Percentiles rank a stretch among this genome's conserved stretches.
These are phyloP conservation scores for Cercospora sp. DNA, from an alignment of 2,329 filamentous ascomycete species.

Conservation along the genomic window DNA sequence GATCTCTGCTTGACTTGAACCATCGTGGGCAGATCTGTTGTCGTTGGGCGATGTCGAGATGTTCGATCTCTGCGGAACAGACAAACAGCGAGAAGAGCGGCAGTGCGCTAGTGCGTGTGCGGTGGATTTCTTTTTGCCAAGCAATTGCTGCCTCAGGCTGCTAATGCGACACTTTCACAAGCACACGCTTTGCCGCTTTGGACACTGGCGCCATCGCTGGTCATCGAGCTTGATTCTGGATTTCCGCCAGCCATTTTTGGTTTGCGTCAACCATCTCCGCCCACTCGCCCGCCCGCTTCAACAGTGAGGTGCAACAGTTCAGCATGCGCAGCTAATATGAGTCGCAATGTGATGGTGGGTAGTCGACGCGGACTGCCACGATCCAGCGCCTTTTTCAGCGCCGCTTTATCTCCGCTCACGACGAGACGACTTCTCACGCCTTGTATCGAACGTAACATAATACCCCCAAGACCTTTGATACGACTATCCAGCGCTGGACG, in stretches of 20 bases:
- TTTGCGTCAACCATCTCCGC: conserved; percentile 13
- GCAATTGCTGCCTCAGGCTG: not conserved
- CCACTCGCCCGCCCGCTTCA: conserved; percentile 14
- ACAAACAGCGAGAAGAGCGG: not conserved
- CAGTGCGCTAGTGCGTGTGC: conserved; percentile 3
- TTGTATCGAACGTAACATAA: conserved; percentile 3
- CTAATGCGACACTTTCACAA: conserved; percentile 3
- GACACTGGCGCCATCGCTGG: not conserved
- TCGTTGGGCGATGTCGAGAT: conserved; percentile 30
- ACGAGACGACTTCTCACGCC: conserved; percentile 17
- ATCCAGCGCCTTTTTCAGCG: conserved; percentile 14
- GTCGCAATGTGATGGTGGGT: conserved; percentile 40
- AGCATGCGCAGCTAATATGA: conserved; percentile 41
- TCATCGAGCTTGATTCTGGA: conserved; percentile 14
- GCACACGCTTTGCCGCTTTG: not conserved
- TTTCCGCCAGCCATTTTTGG: conserved; percentile 3
- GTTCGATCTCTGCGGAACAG: conserved; percentile 23
- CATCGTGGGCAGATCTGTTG: conserved; percentile 43
- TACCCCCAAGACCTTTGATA: conserved; percentile 5
- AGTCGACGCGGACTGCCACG: conserved; percentile 25
- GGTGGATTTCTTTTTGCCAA: conserved; percentile 11
- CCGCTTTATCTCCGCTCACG: conserved; percentile 14
- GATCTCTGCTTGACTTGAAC: conserved; percentile 56
- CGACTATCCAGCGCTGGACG: not conserved
- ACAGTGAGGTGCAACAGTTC: conserved; percentile 17